These are phyloP conservation scores for Macroventuria anomochaeta DNA, from an alignment of 2,329 filamentous ascomycete species.

Conservation along the genomic window DNA sequence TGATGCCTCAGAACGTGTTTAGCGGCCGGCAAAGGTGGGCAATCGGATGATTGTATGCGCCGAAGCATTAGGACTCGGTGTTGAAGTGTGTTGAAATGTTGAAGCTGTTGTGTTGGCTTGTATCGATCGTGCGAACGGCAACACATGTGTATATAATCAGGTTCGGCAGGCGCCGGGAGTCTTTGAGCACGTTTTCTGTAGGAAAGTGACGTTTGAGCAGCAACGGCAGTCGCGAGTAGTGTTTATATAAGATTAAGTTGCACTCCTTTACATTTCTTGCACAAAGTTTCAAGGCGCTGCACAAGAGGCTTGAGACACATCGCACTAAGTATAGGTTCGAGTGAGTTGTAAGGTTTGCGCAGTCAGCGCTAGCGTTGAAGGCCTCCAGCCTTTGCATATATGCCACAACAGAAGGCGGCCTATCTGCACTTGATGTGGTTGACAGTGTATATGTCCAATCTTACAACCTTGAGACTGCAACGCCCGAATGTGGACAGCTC, in stretches of 20 bases:
- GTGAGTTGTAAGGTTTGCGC: not conserved
- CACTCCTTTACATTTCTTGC: not conserved
- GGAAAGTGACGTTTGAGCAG: not conserved
- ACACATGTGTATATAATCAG: not conserved
- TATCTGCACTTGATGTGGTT: not conserved
- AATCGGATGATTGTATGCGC: not conserved
- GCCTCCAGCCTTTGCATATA: not conserved
- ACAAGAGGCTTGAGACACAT: not conserved
- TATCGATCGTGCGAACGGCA: not conserved
- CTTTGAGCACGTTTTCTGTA: conserved; percentile 1
- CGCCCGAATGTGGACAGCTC: not conserved
- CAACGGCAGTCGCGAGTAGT: not conserved
- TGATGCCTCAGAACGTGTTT: not conserved
- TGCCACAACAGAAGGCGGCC: not conserved
- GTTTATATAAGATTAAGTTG: conserved; percentile 2
- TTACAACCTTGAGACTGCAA: not conserved
- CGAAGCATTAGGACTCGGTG: not conserved
- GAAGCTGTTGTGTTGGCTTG: not conserved
- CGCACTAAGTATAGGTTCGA: not conserved
- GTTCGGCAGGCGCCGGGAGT: not conserved
- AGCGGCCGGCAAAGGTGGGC: conserved; percentile 1
- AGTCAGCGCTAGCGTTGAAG: conserved; percentile 6
- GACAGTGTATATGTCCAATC: not conserved
- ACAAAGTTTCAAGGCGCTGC: not conserved
- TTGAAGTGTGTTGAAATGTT: not conserved